phyloP scores from a whole-genome alignment of 2,329 filamentous ascomycete genomes.

The Graphilbum sp. region DNA sequence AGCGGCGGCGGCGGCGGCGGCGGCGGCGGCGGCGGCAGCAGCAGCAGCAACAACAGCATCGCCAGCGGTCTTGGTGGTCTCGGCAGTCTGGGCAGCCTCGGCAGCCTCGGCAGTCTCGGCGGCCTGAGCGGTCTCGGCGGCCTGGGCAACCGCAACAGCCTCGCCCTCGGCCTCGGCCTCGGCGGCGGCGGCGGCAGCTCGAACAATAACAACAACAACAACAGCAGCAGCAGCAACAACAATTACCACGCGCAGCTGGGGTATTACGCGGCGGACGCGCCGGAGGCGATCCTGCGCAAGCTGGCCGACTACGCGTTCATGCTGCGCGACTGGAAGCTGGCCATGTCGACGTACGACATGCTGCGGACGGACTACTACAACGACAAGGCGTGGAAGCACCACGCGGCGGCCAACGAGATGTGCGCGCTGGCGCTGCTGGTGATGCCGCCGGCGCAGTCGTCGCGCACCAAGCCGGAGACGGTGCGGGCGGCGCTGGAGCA shows the following conservation, averaged over 20 bases:
- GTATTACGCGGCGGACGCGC: slow-evolving; percentile 68
- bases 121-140: slow-evolving; percentile 48
- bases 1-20: slow-evolving; percentile 47
- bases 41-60: neutral
- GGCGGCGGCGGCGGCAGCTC: slow-evolving; percentile 49
- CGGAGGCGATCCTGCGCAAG: slow-evolving; percentile 85
- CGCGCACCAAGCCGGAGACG: slow-evolving; percentile 63
- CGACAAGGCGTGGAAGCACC: slow-evolving; percentile 93
- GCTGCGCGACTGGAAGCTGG: slow-evolving; percentile 89
- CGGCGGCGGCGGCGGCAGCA: slow-evolving; percentile 30
- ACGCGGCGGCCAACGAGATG: slow-evolving; percentile 93
- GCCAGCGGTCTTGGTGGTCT: slow-evolving; percentile 17
- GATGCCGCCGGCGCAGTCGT: slow-evolving; percentile 51
- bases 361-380: slow-evolving; percentile 78
- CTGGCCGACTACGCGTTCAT: slow-evolving; percentile 93
- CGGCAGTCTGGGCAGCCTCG: too few relatives aligned
- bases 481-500: slow-evolving; percentile 80
- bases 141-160: slow-evolving; percentile 6
- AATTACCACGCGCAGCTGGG: slow-evolving; percentile 69
- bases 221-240: slow-evolving; percentile 22
- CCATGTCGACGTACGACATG: slow-evolving; percentile 82
- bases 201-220: slow-evolving; percentile 19
- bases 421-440: slow-evolving; percentile 70
- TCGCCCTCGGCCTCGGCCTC: slow-evolving; percentile 42
- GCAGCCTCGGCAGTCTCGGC: slow-evolving; percentile 47